Evolutionary conservation across 805 yeast species (phyloP).

Genomic region (Saccharomycopsis amapae): DNA sequence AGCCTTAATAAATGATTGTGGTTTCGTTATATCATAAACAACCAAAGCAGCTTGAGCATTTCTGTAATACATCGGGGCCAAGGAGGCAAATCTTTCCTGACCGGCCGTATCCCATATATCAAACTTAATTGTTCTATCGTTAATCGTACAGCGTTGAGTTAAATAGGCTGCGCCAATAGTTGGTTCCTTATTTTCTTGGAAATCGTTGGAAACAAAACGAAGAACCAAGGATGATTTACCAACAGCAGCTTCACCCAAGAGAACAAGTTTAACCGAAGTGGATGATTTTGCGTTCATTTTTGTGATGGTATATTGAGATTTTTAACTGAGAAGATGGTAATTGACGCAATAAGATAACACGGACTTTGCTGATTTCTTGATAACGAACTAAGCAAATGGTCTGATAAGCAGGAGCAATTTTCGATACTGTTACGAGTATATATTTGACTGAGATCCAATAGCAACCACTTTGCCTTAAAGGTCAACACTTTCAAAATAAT

Average conservation of each 20-base stretch:
- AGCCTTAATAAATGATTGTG: conserved; percentile 90
- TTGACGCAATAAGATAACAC: too few relatives aligned
- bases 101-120: conserved; percentile 98
- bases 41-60: conserved; percentile 96
- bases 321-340: neutral
- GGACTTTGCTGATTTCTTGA: too few relatives aligned
- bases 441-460: too few relatives aligned
- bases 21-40: conserved; percentile 91
- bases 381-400: too few relatives aligned
- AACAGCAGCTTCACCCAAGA: conserved; percentile 96
- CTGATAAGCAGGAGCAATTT: too few relatives aligned
- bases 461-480: too few relatives aligned
- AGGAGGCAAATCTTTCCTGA: conserved; percentile 90
- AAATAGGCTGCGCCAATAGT: conserved; percentile 97
- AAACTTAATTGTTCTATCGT: conserved; percentile 80
- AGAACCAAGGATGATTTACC: conserved; percentile 91
- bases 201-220: conserved; percentile 89
- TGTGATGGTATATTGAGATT: neutral
- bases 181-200: conserved; percentile 95
- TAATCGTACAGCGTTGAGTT: conserved; percentile 87
- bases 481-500: too few relatives aligned
- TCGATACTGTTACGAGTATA: too few relatives aligned
- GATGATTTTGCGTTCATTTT: conserved; percentile 34
- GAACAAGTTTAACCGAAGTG: conserved; percentile 80
- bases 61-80: conserved; percentile 96